Evolutionary conservation across 768 basidiomycete genomes (phyloP).

Genomic region (Mycena haematopus): DNA sequence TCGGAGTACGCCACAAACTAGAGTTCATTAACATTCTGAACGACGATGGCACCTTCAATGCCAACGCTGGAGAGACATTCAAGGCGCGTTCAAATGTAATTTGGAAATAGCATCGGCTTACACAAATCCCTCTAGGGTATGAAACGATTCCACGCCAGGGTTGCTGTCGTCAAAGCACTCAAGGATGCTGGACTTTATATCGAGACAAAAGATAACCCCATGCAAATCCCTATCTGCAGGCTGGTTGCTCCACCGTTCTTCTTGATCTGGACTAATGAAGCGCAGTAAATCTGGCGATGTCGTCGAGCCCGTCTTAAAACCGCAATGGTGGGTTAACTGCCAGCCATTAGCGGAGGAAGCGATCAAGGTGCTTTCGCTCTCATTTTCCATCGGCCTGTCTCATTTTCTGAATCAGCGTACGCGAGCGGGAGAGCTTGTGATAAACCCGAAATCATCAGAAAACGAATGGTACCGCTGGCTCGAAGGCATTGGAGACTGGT

Average conservation of each 20-base stretch:
- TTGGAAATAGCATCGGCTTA: neutral
- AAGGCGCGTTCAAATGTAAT: conserved; percentile 47
- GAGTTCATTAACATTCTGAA: conserved; percentile 95
- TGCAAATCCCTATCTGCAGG: conserved; percentile 96
- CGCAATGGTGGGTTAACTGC: conserved; percentile 99
- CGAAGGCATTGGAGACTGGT: conserved; percentile 97
- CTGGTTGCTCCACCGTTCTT: conserved; percentile 37
- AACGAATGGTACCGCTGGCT: conserved; percentile 97
- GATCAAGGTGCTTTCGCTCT: conserved; percentile 63
- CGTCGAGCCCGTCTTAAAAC: conserved; percentile 94
- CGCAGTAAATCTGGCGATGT: conserved; percentile 93
- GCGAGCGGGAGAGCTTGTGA: conserved; percentile 82
- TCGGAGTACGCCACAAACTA: conserved; percentile 85
- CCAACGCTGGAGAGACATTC: conserved; percentile 82
- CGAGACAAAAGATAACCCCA: conserved; percentile 94
- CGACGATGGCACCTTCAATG: conserved; percentile 96
- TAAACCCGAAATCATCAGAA: conserved; percentile 86
- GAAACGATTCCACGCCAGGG: conserved; percentile 86
- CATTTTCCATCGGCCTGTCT: neutral
- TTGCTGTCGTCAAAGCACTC: conserved; percentile 80
- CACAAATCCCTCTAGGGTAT: neutral
- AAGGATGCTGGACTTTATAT: conserved; percentile 86
- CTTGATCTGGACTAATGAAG: conserved; percentile 6
- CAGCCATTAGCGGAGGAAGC: conserved; percentile 90
- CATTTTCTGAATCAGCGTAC: conserved; percentile 67